A percentile compares a stretch with the other conserved stretches of the same genome.
phyloP scores from a whole-genome alignment of 2,329 filamentous ascomycete genomes.

The Cercospora janseana region DNA sequence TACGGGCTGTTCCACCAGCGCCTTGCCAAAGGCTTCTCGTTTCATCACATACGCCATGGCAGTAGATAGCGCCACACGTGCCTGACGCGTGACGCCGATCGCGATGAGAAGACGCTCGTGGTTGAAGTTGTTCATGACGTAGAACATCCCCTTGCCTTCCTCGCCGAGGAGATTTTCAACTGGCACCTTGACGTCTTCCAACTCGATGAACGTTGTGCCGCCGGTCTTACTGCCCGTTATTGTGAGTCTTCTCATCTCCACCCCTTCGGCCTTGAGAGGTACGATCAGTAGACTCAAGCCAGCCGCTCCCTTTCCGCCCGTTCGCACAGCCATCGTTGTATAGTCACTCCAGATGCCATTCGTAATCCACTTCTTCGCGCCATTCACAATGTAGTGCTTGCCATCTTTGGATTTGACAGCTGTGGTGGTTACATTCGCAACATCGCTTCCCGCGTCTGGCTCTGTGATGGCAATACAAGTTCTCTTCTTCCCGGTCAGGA shows the following conservation, averaged over 20 bases:
- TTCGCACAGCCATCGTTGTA: slow-evolving; percentile 62
- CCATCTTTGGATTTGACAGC: slow-evolving; percentile 62
- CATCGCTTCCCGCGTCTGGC: slow-evolving; percentile 68
- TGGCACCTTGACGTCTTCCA: slow-evolving; percentile 70
- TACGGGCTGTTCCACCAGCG: slow-evolving; percentile 69
- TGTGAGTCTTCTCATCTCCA: slow-evolving; percentile 64
- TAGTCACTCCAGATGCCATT: slow-evolving; percentile 70
- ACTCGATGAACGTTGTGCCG: slow-evolving; percentile 71
- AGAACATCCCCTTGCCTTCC: slow-evolving; percentile 71
- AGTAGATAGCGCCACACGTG: slow-evolving; percentile 57
- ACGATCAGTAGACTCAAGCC: slow-evolving; percentile 26
- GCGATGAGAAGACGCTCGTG: slow-evolving; percentile 59
- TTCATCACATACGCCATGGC: slow-evolving; percentile 63
- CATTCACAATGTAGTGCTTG: slow-evolving; percentile 67
- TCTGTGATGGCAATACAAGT: slow-evolving; percentile 76
- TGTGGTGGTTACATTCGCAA: slow-evolving; percentile 68
- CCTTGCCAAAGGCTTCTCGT: slow-evolving; percentile 64
- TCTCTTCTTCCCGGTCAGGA: slow-evolving; percentile 64
- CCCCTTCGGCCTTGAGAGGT: slow-evolving; percentile 54
- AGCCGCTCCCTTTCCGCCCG: slow-evolving; percentile 50
- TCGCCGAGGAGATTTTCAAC: slow-evolving; percentile 65
- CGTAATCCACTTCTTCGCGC: slow-evolving; percentile 76
- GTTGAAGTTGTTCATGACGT: slow-evolving; percentile 42
- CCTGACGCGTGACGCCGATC: slow-evolving; percentile 60
- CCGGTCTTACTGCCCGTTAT: slow-evolving; percentile 62